These are phyloP conservation scores for Anisodus acutangulus DNA, from an alignment of 257 asterid genomes.

Conservation along the genomic window DNA sequence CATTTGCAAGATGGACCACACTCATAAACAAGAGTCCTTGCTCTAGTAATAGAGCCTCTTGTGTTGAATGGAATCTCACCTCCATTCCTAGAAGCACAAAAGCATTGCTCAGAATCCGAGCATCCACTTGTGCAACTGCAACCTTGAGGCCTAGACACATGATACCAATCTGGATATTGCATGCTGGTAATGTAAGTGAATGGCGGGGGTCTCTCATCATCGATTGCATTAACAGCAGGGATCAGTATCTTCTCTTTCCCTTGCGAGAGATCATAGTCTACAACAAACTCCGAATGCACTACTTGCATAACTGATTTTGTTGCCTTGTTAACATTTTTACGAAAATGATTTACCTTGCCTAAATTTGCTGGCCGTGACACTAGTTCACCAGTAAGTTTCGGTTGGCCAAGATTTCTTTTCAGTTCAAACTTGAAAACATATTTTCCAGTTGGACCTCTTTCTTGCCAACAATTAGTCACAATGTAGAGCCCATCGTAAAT, in stretches of 20 bases:
- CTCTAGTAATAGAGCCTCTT: conserved; percentile 34
- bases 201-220: conserved; percentile 43
- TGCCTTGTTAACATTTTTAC: conserved; percentile 4
- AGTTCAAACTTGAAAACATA: conserved; percentile 50
- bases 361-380: not conserved
- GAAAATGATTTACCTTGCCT: not conserved
- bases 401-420: conserved; percentile 44
- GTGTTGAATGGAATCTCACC: conserved; percentile 61
- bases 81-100: conserved; percentile 48
- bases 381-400: conserved; percentile 22
- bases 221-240: conserved; percentile 44
- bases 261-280: conserved; percentile 47
- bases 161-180: conserved; percentile 42
- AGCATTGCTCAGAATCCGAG: conserved; percentile 39
- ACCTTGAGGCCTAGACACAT: conserved; percentile 28
- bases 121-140: conserved; percentile 57
- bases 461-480: conserved; percentile 38
- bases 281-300: conserved; percentile 11
- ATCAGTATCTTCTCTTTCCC: conserved; percentile 49
- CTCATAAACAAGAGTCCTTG: conserved; percentile 44
- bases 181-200: conserved; percentile 47
- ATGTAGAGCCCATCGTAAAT: conserved; percentile 52
- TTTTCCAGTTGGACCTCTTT: conserved; percentile 38
- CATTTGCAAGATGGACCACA: conserved; percentile 66
- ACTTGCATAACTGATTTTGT: not conserved